Conservation (phyloP, 2,329 filamentous ascomycete species). For the Penicillium hordei region DNA sequence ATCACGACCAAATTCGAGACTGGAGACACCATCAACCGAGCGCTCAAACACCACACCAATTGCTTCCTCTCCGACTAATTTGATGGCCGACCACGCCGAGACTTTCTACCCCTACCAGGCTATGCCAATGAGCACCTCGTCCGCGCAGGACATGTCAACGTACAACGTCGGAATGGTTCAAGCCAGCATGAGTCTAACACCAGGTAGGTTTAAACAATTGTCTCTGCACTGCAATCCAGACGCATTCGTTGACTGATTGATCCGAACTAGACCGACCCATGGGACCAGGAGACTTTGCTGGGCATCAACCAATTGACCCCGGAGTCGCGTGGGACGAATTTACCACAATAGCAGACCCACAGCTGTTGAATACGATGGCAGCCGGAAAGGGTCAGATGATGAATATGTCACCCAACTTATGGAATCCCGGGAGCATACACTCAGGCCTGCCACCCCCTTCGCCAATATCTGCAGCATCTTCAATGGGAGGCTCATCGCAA, state of each 20-base stretch:
- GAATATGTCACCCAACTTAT: slow-evolving; percentile 34
- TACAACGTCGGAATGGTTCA: slow-evolving; percentile 35
- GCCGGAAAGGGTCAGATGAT: slow-evolving; percentile 35
- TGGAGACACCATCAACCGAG: slow-evolving; percentile 46
- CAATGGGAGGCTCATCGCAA: slow-evolving; percentile 34
- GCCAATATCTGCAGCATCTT: slow-evolving; percentile 32
- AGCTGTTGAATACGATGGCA: slow-evolving; percentile 36
- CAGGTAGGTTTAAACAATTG: slow-evolving; percentile 33
- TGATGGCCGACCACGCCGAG: slow-evolving; percentile 36
- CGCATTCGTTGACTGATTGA: slow-evolving; percentile 11
- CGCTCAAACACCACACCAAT: slow-evolving; percentile 50
- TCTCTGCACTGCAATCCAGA: neutral
- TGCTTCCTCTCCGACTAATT: slow-evolving; percentile 43
- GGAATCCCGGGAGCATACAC: slow-evolving; percentile 31
- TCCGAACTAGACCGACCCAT: slow-evolving; percentile 30
- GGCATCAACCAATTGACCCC: slow-evolving; percentile 34
- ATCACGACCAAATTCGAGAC: slow-evolving; percentile 45
- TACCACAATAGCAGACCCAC: slow-evolving; percentile 38
- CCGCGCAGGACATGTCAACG: slow-evolving; percentile 35
- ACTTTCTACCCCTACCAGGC: slow-evolving; percentile 39
- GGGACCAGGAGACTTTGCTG: slow-evolving; percentile 30
- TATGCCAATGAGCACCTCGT: slow-evolving; percentile 33
- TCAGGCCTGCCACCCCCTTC: slow-evolving; percentile 30
- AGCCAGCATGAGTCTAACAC: slow-evolving; percentile 36
- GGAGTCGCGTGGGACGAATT: slow-evolving; percentile 42